Evolutionary conservation across 139 green algal genomes (phyloP).

Genomic region (Parachlorella kessleri): DNA sequence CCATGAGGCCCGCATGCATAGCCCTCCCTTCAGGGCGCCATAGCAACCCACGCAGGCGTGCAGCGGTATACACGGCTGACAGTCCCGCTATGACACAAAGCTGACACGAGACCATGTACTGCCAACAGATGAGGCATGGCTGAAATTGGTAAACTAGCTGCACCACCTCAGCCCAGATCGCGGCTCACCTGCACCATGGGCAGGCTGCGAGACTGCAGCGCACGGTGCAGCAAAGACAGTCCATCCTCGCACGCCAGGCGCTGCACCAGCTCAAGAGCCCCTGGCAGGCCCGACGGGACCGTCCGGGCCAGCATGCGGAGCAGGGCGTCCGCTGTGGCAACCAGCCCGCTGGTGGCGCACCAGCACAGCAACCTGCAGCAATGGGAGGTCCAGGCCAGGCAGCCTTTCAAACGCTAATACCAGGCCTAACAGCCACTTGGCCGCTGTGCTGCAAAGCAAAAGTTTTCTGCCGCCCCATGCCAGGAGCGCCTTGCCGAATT

Average conservation of each 20-base stretch:
- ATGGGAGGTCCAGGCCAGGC: too few relatives aligned
- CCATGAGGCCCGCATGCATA: background rate
- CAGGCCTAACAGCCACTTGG: too few relatives aligned
- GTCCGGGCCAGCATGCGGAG: constrained; percentile 12
- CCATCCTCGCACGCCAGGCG: constrained; percentile 13
- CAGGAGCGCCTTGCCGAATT: too few relatives aligned
- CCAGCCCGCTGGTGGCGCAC: constrained; percentile 7
- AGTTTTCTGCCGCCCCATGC: too few relatives aligned
- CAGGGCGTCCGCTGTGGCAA: constrained; percentile 11
- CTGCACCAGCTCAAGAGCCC: background rate
- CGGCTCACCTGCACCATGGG: constrained; percentile 10
- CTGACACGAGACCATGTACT: too few relatives aligned
- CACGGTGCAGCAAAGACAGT: constrained; percentile 39
- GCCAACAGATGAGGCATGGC: too few relatives aligned
- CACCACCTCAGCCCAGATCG: background rate
- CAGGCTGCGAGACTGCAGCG: constrained; percentile 28
- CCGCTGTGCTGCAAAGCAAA: too few relatives aligned
- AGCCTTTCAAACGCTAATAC: too few relatives aligned
- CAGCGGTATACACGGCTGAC: too few relatives aligned
- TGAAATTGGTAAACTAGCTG: too few relatives aligned
- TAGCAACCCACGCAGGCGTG: too few relatives aligned
- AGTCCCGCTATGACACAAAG: too few relatives aligned
- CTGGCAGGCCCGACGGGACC: background rate
- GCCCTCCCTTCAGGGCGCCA: background rate
- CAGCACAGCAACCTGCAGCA: constrained; percentile 30